These are phyloP conservation scores for Trichothecium roseum DNA, from an alignment of 2,329 filamentous ascomycete genomes.

Conservation along the genomic window DNA sequence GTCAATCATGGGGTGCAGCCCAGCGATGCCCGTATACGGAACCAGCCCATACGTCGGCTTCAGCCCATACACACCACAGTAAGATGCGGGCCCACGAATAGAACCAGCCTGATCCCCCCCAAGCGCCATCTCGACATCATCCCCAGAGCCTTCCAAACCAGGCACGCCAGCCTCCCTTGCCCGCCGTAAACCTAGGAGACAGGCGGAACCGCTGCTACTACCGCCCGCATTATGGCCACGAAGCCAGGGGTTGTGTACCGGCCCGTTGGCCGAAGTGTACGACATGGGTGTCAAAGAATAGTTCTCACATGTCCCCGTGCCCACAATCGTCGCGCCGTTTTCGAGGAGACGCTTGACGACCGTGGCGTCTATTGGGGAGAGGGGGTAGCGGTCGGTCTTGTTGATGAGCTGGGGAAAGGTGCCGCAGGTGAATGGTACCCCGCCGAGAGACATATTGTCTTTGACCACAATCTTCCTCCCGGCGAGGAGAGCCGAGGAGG, in stretches of 20 bases:
- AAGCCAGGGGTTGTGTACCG: constrained; percentile 32
- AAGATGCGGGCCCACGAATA: constrained; percentile 31
- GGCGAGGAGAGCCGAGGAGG: constrained; percentile 6
- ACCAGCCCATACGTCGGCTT: constrained; percentile 42
- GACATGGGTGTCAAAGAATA: constrained; percentile 38
- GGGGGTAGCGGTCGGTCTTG: no score
- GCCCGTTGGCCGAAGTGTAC: constrained; percentile 34
- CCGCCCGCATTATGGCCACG: constrained; percentile 37
- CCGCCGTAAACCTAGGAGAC: no score
- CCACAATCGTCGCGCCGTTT: constrained; percentile 37
- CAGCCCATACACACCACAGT: constrained; percentile 31
- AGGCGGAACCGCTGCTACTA: constrained; percentile 35
- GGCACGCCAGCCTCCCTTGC: no score
- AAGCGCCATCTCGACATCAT: constrained; percentile 31
- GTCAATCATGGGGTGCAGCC: constrained; percentile 39
- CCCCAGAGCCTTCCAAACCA: no score
- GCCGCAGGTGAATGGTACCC: constrained; percentile 14
- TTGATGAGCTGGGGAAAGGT: constrained; percentile 5
- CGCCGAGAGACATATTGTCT: constrained; percentile 18
- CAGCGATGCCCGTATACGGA: constrained; percentile 38
- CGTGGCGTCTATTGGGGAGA: constrained; percentile 32
- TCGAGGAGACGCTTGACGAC: constrained; percentile 39
- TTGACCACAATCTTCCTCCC: constrained; percentile 14
- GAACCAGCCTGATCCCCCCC: constrained; percentile 38
- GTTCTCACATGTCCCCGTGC: constrained; percentile 43